phyloP scores from a whole-genome alignment of 139 green algal species.

The Chlamydomonas sphaeroides region DNA sequence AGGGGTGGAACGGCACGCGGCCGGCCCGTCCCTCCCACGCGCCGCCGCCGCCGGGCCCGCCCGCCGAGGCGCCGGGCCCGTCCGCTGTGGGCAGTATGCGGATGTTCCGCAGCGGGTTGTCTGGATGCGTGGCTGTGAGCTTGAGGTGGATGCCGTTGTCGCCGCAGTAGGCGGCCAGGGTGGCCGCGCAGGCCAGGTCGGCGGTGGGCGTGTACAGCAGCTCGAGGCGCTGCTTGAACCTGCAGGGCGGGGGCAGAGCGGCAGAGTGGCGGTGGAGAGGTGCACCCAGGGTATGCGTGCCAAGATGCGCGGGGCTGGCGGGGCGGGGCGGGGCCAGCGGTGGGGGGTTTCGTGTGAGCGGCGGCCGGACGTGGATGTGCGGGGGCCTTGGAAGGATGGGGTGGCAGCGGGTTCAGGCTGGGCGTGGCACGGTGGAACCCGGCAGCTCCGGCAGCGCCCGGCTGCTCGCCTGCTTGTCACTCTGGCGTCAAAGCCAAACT shows the following conservation, averaged over 20 bases:
- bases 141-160: constrained; percentile 37
- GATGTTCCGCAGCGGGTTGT: constrained; percentile 46
- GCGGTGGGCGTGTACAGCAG: constrained; percentile 40
- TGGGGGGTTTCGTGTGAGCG: no score
- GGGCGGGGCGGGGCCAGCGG: no score
- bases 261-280: no score
- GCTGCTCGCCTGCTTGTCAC: constrained; percentile 27
- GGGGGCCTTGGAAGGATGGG: no score
- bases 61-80: constrained; percentile 2
- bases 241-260: background rate
- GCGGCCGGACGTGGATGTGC: no score
- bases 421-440: no score
- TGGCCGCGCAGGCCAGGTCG: constrained; percentile 37
- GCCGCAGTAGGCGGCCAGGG: constrained; percentile 17
- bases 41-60: constrained; percentile 12
- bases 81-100: constrained; percentile 17
- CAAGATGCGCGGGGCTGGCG: no score
- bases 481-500: constrained; percentile 45
- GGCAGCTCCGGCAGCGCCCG: no score
- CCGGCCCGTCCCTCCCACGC: constrained; percentile 23
- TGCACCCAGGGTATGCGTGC: no score
- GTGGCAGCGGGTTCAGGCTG: no score
- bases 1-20: constrained; percentile 43
- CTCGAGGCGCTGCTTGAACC: constrained; percentile 30
- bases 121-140: constrained; percentile 34